These are phyloP conservation scores for Apium graveolens DNA, from an alignment of 129 eudicot genomes.

Conservation along the genomic window DNA sequence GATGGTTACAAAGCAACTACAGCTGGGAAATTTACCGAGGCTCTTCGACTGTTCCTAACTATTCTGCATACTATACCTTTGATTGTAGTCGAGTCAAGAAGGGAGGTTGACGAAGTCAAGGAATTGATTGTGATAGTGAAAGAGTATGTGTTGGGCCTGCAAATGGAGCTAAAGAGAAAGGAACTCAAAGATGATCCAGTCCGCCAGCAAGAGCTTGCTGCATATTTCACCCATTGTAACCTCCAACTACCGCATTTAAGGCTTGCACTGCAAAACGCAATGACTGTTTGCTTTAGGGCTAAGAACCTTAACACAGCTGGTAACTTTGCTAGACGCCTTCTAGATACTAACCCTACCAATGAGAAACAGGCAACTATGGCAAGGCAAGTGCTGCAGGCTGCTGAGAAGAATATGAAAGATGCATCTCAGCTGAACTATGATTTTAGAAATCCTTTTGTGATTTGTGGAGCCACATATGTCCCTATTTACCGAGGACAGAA, in stretches of 20 bases:
- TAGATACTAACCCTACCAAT: conserved; percentile 17
- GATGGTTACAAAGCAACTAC: conserved; percentile 18
- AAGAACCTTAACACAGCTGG: conserved; percentile 15
- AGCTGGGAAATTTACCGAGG: conserved; percentile 16
- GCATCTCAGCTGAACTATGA: conserved; percentile 17
- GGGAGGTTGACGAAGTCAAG: conserved; percentile 19
- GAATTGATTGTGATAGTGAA: conserved; percentile 13
- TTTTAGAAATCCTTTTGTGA: conserved; percentile 22
- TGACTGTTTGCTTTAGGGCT: conserved; percentile 21
- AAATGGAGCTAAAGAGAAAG: conserved; percentile 18
- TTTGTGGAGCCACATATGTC: conserved; percentile 20
- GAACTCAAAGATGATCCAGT: conserved; percentile 17
- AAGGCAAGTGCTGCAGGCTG: conserved; percentile 21
- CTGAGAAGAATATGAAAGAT: conserved; percentile 19
- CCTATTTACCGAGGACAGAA: conserved; percentile 20
- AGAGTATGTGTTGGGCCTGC: conserved; percentile 14
- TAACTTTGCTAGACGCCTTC: conserved; percentile 19
- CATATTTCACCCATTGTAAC: conserved; percentile 20
- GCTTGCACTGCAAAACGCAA: conserved; percentile 12
- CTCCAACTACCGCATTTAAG: conserved; percentile 20
- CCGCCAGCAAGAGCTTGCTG: conserved; percentile 22
- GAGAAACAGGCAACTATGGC: conserved; percentile 17
- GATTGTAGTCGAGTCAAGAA: conserved; percentile 19
- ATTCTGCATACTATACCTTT: conserved; percentile 19
- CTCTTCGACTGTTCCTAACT: conserved; percentile 12